Conservation (phyloP, 805 yeast genomes). For the Cyberlindnera japonica region DNA sequence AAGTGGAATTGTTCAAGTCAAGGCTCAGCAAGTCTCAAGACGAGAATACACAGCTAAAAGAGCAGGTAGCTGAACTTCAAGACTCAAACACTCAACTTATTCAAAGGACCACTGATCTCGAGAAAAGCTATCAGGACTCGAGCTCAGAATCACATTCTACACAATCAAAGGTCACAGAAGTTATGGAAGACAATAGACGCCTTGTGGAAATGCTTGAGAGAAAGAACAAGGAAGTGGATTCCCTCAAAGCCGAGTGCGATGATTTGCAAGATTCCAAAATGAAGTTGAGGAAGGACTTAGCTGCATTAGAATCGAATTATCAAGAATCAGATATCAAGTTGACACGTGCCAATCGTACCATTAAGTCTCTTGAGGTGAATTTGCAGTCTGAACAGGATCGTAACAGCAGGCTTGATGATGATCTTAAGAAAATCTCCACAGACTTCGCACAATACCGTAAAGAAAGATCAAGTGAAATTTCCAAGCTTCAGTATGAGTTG, state of each 20-base stretch:
- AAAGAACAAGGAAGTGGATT: constrained; percentile 35
- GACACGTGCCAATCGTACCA: constrained; percentile 30
- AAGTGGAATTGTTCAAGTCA: constrained; percentile 30
- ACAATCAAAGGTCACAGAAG: constrained; percentile 14
- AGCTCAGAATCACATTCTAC: constrained; percentile 7
- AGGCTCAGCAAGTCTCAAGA: constrained; percentile 27
- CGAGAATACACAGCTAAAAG: constrained; percentile 23
- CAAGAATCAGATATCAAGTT: constrained; percentile 25
- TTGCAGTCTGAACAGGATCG: constrained; percentile 36
- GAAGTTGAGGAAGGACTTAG: constrained; percentile 33
- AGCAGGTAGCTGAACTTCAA: constrained; percentile 22
- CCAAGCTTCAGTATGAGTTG: constrained; percentile 28
- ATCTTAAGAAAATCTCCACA: constrained; percentile 31
- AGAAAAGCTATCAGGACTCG: constrained; percentile 10
- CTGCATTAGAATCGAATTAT: background rate
- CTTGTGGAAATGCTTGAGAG: constrained; percentile 34
- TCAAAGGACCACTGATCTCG: constrained; percentile 16
- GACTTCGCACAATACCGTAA: constrained; percentile 30
- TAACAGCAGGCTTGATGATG: constrained; percentile 40
- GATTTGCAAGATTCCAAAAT: constrained; percentile 33
- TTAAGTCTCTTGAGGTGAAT: constrained; percentile 40
- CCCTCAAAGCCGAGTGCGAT: constrained; percentile 37
- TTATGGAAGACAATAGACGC: constrained; percentile 27
- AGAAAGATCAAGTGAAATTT: constrained; percentile 26
- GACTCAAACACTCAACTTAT: constrained; percentile 23